Conservation (phyloP, 352 stramenopile genomes). For the Globisporangium nodosum region DNA sequence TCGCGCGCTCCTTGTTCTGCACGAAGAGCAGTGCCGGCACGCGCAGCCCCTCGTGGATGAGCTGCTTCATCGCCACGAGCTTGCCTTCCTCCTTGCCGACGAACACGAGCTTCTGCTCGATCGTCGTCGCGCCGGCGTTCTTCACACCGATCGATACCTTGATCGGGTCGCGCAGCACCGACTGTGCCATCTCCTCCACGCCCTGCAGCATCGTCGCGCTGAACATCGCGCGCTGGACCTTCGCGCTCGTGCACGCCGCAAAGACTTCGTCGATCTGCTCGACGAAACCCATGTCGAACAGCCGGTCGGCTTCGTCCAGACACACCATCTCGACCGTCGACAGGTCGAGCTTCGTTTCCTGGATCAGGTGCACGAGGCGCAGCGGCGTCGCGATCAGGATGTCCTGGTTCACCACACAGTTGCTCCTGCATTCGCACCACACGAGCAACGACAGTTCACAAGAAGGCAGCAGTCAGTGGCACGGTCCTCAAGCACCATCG, state of each 20-base stretch:
- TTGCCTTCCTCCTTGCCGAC: slow-evolving; percentile 99
- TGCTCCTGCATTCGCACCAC: slow-evolving; percentile 38
- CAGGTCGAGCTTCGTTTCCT: slow-evolving; percentile 78
- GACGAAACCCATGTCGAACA: slow-evolving; percentile 97
- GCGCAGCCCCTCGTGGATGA: slow-evolving; percentile 90
- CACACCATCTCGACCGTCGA: slow-evolving; percentile 92
- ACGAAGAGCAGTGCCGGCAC: slow-evolving; percentile 97
- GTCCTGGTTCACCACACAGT: slow-evolving; percentile 86
- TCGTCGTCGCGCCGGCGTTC: slow-evolving; percentile 85
- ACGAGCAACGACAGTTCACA: background rate
- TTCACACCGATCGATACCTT: slow-evolving; percentile 77
- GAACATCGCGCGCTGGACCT: slow-evolving; percentile 69
- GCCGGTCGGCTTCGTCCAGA: slow-evolving; percentile 96
- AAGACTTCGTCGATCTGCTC: slow-evolving; percentile 98
- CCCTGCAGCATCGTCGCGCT: slow-evolving; percentile 27
- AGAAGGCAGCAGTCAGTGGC: background rate
- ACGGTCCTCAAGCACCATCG: background rate
- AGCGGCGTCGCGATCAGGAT: slow-evolving; percentile 96
- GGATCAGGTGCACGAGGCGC: slow-evolving; percentile 90
- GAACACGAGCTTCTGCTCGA: slow-evolving; percentile 96
- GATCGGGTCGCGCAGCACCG: slow-evolving; percentile 94
- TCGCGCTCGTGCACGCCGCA: slow-evolving; percentile 78
- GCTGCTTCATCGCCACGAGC: slow-evolving; percentile 93
- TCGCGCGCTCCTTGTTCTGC: slow-evolving; percentile 97
- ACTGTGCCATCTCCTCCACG: slow-evolving; percentile 94